Evolutionary conservation across 2,329 filamentous ascomycete genomes (phyloP).

Genomic region (Cladosporium sp.): DNA sequence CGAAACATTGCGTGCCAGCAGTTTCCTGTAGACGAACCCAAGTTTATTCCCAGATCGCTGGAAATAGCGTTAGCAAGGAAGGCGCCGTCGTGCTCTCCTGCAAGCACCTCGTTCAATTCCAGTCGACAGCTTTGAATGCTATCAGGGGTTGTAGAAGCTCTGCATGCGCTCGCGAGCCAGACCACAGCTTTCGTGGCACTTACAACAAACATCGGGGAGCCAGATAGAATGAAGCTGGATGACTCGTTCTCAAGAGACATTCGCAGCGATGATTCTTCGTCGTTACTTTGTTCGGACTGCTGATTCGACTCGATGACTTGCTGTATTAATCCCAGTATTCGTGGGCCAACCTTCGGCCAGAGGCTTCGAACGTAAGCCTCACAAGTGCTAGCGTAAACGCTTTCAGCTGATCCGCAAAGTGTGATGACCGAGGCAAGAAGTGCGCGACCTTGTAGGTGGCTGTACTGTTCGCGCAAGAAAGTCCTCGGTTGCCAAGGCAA

Average conservation of each 20-base stretch:
- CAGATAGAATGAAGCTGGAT: not conserved
- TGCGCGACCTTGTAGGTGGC: not conserved
- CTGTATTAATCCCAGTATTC: no score
- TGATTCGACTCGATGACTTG: not conserved
- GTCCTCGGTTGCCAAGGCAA: not conserved
- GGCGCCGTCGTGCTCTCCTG: no score
- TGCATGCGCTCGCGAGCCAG: not conserved
- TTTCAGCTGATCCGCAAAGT: not conserved
- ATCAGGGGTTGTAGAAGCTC: not conserved
- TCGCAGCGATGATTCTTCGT: not conserved
- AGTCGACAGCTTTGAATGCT: not conserved
- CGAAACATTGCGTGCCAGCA: slow-evolving; percentile 1
- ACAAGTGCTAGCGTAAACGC: not conserved
- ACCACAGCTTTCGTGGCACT: not conserved
- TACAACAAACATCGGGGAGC: not conserved
- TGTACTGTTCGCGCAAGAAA: not conserved
- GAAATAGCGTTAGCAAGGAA: no score
- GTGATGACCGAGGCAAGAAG: not conserved
- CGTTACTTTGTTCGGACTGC: no score
- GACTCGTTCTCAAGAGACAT: not conserved
- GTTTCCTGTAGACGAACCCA: not conserved
- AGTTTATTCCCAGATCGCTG: no score
- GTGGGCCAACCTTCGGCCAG: not conserved
- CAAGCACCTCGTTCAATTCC: not conserved
- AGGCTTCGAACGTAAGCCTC: not conserved